Evolutionary conservation across 164 flowering plant genomes (phyloP).

Genomic region (Warburgia ugandensis): DNA sequence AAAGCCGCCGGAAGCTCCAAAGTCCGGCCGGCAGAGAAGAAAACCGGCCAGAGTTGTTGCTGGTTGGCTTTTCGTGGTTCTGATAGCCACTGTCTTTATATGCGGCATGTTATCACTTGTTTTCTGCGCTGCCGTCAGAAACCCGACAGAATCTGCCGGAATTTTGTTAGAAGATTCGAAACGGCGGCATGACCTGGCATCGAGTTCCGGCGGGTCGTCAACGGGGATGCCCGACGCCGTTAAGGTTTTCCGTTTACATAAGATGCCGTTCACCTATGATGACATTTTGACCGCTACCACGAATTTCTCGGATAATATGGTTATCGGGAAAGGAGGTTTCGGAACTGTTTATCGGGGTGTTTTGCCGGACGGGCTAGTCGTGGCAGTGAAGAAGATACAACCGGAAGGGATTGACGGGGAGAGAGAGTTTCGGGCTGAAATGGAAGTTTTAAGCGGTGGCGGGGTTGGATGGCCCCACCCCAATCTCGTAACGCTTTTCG

Average conservation of each 20-base stretch:
- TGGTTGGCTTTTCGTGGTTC: slow-evolving; percentile 24
- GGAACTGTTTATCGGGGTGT: slow-evolving; percentile 73
- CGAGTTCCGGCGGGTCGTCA: slow-evolving; percentile 43
- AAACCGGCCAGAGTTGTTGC: slow-evolving; percentile 3
- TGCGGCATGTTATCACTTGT: slow-evolving; percentile 24
- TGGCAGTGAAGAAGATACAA: slow-evolving; percentile 81
- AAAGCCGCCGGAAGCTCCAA: background rate
- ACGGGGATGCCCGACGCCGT: slow-evolving; percentile 44
- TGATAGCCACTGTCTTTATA: slow-evolving; percentile 27
- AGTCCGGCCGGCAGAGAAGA: background rate
- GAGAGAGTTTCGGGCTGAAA: slow-evolving; percentile 73
- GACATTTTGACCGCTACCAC: slow-evolving; percentile 70
- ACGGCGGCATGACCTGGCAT: slow-evolving; percentile 23
- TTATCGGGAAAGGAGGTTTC: slow-evolving; percentile 76
- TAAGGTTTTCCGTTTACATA: slow-evolving; percentile 63
- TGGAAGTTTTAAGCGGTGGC: slow-evolving; percentile 63
- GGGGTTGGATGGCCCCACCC: slow-evolving; percentile 78
- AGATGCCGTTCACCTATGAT: slow-evolving; percentile 55
- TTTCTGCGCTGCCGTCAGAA: slow-evolving; percentile 1
- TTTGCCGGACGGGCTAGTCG: slow-evolving; percentile 70
- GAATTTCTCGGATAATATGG: slow-evolving; percentile 51
- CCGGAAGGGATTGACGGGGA: slow-evolving; percentile 81
- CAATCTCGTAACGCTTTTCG: slow-evolving; percentile 72
- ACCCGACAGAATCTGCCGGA: background rate
- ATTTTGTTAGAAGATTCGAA: slow-evolving; percentile 33